Evolutionary conservation across 805 yeast genomes (phyloP), one percentile per base, ranked within the genome.

Genomic region (Saturnispora galanensis): DNA sequence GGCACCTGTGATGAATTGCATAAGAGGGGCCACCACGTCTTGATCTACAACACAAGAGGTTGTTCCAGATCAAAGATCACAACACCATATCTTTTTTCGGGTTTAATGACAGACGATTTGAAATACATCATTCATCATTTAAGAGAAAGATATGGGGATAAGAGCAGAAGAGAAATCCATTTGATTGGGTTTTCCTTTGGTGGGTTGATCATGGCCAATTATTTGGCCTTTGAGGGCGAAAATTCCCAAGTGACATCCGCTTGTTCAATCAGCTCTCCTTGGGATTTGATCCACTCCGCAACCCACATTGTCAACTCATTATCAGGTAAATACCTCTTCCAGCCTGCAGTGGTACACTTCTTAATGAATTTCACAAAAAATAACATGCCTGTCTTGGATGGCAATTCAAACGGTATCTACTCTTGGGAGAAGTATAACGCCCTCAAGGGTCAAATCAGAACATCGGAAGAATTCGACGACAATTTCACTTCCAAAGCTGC

Each of bases 181-280:
- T 68, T 77, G 10, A 70, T 77, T 37, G 93, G 89, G 0, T 79
- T 76, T 51, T 81, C 89, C 1, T 74, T 84, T 49, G 94, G 94
- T 34, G 84, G 85, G 9, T 68, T 83, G 10, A 68, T 82, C 39
- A 54, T 77, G 33, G 68, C 81, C 15, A 84, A 84, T 56, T 84
- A 81, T 55, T 59, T 84, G 43, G 89, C 84, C 31, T 84, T 81
- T 60, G 85, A 79, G 52, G 71, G 70, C 5, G 74, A 71, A 2
- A 63, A 73, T 42, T 57, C 72, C 1, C 71, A 71, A 44, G 67
- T 81, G 46, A 68, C 71, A 35, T 79, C 81, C 5, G 81, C 86
- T 3, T 68, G 75, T 11, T 62, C 77, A 9, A 62, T 83, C 53
- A 80, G 82, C 12, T 66, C 79, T 17, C 90, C 90, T 9, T 84